Evolutionary conservation across 148 eudicot species (phyloP).

Genomic region (Rhododendron molle): DNA sequence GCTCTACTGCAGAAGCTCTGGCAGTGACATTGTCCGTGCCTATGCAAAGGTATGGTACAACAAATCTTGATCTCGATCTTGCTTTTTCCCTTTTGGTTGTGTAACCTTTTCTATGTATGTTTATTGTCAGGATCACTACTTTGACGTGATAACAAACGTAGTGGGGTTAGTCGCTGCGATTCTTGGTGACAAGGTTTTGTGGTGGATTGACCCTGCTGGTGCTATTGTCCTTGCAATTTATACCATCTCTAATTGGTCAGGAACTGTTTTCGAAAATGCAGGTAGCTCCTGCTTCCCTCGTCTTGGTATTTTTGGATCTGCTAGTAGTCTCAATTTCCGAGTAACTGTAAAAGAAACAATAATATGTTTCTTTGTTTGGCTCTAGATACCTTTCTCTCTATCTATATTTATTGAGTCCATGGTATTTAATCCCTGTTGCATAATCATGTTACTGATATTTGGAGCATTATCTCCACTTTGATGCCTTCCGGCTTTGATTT

Average conservation of each 20-base stretch:
- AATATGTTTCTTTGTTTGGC: neutral
- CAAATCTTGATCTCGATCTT: neutral
- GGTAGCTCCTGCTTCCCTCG: constrained; percentile 34
- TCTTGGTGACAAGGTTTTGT: constrained; percentile 71
- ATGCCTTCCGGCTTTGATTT: neutral
- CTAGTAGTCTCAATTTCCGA: neutral
- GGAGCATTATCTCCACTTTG: neutral
- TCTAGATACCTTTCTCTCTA: neutral
- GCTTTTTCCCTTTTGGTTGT: neutral
- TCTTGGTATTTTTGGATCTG: neutral
- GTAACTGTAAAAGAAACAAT: neutral
- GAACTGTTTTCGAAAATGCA: constrained; percentile 92
- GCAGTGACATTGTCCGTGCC: constrained; percentile 84
- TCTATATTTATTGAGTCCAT: neutral
- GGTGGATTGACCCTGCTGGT: constrained; percentile 98
- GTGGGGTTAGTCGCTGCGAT: constrained; percentile 86
- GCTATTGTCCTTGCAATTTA: constrained; percentile 80
- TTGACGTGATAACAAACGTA: constrained; percentile 87
- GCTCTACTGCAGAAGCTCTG: constrained; percentile 77
- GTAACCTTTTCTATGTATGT: neutral
- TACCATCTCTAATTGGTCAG: constrained; percentile 84
- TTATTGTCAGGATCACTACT: constrained; percentile 71
- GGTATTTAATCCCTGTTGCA: neutral
- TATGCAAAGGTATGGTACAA: constrained; percentile 72
- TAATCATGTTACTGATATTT: neutral